Base-by-base conservation (phyloP, 345 rosid genomes). In the Bruguiera parviflora region DNA sequence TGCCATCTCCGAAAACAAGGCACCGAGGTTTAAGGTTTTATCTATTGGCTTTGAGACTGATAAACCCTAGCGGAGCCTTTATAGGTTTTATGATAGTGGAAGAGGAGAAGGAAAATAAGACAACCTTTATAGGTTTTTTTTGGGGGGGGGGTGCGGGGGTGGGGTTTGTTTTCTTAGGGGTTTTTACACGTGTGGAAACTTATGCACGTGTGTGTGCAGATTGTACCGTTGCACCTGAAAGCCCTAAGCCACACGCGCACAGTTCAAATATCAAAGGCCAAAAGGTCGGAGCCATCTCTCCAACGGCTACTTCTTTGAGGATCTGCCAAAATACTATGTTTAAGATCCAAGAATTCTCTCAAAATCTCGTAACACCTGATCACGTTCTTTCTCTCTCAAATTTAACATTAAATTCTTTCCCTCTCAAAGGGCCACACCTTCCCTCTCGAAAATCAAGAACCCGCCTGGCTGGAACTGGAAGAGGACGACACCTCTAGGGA, bases 381-480 rank as follows among this genome's bases (percentile, higher is more conserved):
- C 67, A 46, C 6, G 27, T 27, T 27, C 28, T 61, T 9, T 46
- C 31, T 25, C 57, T 6, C 60, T 6, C 9, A 21, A 32, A 55
- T 39, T 49, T 58, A 20, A 27, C n/a, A 49, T 16, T 15, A 9
- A 43, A 64, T 43, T 52, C 66, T 29, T 83, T 83, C 33, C 86
- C 89, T n/a, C 80, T 82, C 5, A 85, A 65, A 5, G 90, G 90
- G 31, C 82, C 88, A 19, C 84, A 88, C 43, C 87, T 90, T 65
- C 92, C 96, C 1, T 64, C 81, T 19, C 77, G 80, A 27, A 81
- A 74, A 72, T 80, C 96, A 3, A 88, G 84, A 77, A 82, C 85
- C 77, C 84, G 92, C 27, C 79, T 88, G 11, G 72, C 87, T 0
- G 81, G 89, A 84, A 0, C 87, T 0, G 81, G 89, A 84, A 0